phyloP scores from a whole-genome alignment of 768 basidiomycete species.

The Suillus spraguei region DNA sequence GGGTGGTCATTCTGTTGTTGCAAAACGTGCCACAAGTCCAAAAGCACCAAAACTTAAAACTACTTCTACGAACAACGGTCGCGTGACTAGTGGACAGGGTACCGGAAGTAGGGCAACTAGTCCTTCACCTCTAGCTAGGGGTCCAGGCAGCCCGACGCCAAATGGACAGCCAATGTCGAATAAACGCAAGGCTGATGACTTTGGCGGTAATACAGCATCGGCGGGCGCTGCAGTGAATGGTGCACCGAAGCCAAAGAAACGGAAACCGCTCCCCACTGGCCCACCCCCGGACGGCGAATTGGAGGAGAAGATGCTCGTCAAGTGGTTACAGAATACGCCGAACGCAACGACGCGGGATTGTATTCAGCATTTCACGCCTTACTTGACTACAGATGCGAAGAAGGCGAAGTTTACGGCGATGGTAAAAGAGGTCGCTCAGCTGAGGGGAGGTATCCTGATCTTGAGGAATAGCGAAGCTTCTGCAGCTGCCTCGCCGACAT shows the following conservation, averaged over 20 bases:
- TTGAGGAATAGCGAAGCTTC: slow-evolving; percentile 46
- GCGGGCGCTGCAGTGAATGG: slow-evolving; percentile 18
- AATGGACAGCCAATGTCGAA: slow-evolving; percentile 48
- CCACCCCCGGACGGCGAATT: slow-evolving; percentile 57
- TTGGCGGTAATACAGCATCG: slow-evolving; percentile 16
- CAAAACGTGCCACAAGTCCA: slow-evolving; percentile 84
- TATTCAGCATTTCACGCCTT: slow-evolving; percentile 78
- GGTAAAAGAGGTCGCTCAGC: slow-evolving; percentile 76
- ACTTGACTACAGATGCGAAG: slow-evolving; percentile 67
- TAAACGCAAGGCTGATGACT: slow-evolving; percentile 63
- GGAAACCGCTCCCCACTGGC: slow-evolving; percentile 43
- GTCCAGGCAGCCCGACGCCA: slow-evolving; percentile 28
- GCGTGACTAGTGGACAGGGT: slow-evolving; percentile 52
- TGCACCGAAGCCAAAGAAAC: slow-evolving; percentile 56
- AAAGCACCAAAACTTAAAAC: slow-evolving; percentile 63
- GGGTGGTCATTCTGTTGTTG: slow-evolving; percentile 79
- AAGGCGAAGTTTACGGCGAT: slow-evolving; percentile 77
- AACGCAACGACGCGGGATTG: slow-evolving; percentile 78
- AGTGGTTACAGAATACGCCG: slow-evolving; percentile 73
- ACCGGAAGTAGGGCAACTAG: slow-evolving; percentile 50
- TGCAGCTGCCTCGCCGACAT: slow-evolving; percentile 24
- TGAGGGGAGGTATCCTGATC: slow-evolving; percentile 67
- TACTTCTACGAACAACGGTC: slow-evolving; percentile 42
- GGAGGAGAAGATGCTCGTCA: slow-evolving; percentile 65
- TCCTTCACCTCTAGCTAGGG: slow-evolving; percentile 28